Percentiles rank a stretch among this genome's conserved stretches.
Evolutionary conservation across 805 yeast genomes (phyloP).

Genomic region (Hagleromyces aurorensis): DNA sequence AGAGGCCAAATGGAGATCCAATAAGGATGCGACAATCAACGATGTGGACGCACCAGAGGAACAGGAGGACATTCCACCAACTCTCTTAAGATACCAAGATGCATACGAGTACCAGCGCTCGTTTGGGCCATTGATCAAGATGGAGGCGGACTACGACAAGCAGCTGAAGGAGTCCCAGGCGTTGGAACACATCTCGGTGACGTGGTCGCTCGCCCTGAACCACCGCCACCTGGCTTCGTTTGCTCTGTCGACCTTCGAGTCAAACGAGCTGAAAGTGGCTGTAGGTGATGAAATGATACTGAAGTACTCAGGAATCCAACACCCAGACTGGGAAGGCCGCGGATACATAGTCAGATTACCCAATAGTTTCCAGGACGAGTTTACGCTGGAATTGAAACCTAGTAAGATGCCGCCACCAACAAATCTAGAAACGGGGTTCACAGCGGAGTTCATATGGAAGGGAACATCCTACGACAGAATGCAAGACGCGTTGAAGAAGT

Average conservation of each 20-base stretch:
- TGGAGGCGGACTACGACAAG: slow-evolving; percentile 76
- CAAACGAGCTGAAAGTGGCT: slow-evolving; percentile 57
- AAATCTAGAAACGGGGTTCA: slow-evolving; percentile 53
- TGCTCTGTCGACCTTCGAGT: slow-evolving; percentile 57
- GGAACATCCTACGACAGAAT: slow-evolving; percentile 76
- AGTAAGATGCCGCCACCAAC: slow-evolving; percentile 41
- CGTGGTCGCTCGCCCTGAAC: slow-evolving; percentile 65
- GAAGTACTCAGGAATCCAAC: slow-evolving; percentile 49
- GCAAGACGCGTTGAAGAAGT: slow-evolving; percentile 65
- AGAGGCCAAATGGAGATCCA: slow-evolving; percentile 75
- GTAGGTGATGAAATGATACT: slow-evolving; percentile 80
- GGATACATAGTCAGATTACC: slow-evolving; percentile 74
- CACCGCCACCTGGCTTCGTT: slow-evolving; percentile 64
- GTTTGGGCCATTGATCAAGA: slow-evolving; percentile 73
- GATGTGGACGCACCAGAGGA: slow-evolving; percentile 50
- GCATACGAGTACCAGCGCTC: slow-evolving; percentile 80
- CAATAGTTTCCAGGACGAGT: slow-evolving; percentile 53
- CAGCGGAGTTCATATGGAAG: slow-evolving; percentile 86
- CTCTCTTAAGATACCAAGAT: slow-evolving; percentile 68
- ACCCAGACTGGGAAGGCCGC: slow-evolving; percentile 59
- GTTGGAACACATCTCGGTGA: slow-evolving; percentile 59
- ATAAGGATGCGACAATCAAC: slow-evolving; percentile 61
- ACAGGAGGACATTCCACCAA: slow-evolving; percentile 58
- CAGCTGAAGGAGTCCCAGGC: slow-evolving; percentile 70
- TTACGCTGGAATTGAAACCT: slow-evolving; percentile 58